Conservation (phyloP, 345 rosid species). For the Citrus glauca region DNA sequence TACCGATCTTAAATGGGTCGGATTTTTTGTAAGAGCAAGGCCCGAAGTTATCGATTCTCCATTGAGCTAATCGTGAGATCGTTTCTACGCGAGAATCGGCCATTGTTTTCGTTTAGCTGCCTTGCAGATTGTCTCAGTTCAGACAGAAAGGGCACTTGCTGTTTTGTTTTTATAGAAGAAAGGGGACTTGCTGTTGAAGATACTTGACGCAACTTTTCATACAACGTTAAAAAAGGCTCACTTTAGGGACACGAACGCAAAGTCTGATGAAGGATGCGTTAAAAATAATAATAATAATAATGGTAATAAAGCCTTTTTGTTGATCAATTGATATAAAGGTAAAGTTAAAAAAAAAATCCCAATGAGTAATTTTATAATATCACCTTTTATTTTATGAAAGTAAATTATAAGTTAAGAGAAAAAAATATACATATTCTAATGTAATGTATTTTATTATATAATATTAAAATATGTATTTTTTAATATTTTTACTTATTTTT, state of each 20-base stretch:
- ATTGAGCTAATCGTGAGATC: conserved; percentile 85
- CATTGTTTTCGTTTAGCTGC: conserved; percentile 25
- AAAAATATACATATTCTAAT: too few species aligned
- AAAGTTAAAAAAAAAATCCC: too few species aligned
- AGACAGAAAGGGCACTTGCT: background rate
- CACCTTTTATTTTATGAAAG: too few species aligned
- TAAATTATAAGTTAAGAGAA: fast-evolving
- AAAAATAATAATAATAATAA: too few species aligned
- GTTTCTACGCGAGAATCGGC: conserved; percentile 86
- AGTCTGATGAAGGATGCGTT: background rate
- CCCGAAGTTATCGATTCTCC: conserved; percentile 85
- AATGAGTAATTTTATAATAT: too few species aligned
- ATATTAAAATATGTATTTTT: too few species aligned
- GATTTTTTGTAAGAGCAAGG: conserved; percentile 76
- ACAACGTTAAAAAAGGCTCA: background rate
- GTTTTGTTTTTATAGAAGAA: too few species aligned
- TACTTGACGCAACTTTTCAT: background rate
- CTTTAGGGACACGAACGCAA: background rate
- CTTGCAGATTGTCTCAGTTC: background rate
- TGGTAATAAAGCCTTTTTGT: too few species aligned
- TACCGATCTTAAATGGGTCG: conserved; percentile 85
- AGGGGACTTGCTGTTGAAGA: background rate
- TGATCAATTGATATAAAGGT: too few species aligned
- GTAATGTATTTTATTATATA: fast-evolving
- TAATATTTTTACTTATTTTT: too few species aligned